These are phyloP conservation scores for Ceratopteris richardii DNA, from an alignment of 75 land plant genomes.

Conservation along the genomic window DNA sequence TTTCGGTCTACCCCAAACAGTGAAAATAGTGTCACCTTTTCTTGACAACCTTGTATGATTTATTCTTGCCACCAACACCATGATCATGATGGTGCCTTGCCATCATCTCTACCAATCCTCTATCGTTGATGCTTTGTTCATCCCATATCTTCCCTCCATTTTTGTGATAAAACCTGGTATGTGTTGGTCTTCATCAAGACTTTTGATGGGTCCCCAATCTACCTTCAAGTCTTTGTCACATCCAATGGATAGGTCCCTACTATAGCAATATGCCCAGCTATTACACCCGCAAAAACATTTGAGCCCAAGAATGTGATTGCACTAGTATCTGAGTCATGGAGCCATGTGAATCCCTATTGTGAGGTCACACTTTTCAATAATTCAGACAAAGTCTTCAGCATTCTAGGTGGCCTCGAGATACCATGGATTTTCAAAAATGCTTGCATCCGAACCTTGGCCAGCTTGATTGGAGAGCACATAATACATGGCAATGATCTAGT, in stretches of 20 bases:
- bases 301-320: conserved; percentile 59
- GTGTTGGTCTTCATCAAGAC: conserved; percentile 49
- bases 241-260: conserved; percentile 94
- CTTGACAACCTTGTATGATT: too few relatives aligned
- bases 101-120: too few relatives aligned
- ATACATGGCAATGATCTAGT: too few relatives aligned
- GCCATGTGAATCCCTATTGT: conserved; percentile 34
- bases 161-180: conserved; percentile 40
- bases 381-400: too few relatives aligned
- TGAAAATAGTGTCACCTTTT: conserved; percentile 92
- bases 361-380: too few relatives aligned
- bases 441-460: too few relatives aligned
- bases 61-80: too few relatives aligned
- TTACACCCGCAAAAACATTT: conserved; percentile 83
- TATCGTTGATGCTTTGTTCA: too few relatives aligned
- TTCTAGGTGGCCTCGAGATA: too few relatives aligned
- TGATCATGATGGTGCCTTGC: too few relatives aligned
- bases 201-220: conserved; percentile 76
- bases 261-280: conserved; percentile 91
- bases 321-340: conserved; percentile 55
- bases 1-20: conserved; percentile 58
- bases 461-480: too few relatives aligned
- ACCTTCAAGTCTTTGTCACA: conserved; percentile 90
- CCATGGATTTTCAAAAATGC: too few relatives aligned
- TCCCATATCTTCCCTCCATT: conserved; percentile 94